These are phyloP conservation scores for Aspergillus funiculosus DNA, from an alignment of 495 filamentous ascomycete species.

Conservation along the genomic window DNA sequence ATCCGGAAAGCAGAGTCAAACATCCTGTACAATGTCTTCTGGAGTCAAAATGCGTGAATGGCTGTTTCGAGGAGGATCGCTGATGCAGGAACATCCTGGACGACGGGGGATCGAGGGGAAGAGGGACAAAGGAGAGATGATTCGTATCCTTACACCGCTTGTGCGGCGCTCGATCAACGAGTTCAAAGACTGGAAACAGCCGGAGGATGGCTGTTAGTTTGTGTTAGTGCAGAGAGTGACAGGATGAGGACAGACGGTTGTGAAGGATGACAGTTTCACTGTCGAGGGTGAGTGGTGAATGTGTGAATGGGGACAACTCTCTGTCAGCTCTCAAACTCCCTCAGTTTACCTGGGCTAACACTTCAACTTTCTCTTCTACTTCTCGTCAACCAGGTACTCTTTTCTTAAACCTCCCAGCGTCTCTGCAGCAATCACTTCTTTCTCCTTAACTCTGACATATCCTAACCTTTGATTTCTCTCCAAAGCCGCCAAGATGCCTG, in stretches of 20 bases:
- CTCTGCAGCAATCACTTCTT: too few relatives aligned
- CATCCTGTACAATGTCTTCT: slow-evolving; percentile 2
- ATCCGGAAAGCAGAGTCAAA: not conserved
- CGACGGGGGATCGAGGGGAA: not conserved
- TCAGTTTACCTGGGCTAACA: too few relatives aligned
- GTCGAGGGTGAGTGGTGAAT: not conserved
- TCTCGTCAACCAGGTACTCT: not conserved
- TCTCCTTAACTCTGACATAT: too few relatives aligned
- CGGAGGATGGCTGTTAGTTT: not conserved
- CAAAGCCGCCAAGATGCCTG: slow-evolving; percentile 30
- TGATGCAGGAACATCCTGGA: slow-evolving; percentile 7
- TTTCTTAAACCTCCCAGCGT: too few relatives aligned
- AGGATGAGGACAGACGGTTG: not conserved
- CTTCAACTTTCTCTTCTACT: too few relatives aligned
- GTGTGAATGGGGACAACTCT: not conserved
- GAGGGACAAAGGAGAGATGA: not conserved
- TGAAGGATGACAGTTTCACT: not conserved
- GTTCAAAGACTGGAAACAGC: not conserved
- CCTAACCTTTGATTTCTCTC: too few relatives aligned
- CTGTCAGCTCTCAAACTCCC: too few relatives aligned
- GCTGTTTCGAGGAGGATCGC: not conserved
- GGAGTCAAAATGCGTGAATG: too few relatives aligned
- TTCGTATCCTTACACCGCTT: not conserved
- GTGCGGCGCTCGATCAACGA: not conserved
- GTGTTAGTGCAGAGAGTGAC: not conserved